Evolutionary conservation across 2,329 filamentous ascomycete species (phyloP).

Genomic region (Gnomoniopsis sp.): DNA sequence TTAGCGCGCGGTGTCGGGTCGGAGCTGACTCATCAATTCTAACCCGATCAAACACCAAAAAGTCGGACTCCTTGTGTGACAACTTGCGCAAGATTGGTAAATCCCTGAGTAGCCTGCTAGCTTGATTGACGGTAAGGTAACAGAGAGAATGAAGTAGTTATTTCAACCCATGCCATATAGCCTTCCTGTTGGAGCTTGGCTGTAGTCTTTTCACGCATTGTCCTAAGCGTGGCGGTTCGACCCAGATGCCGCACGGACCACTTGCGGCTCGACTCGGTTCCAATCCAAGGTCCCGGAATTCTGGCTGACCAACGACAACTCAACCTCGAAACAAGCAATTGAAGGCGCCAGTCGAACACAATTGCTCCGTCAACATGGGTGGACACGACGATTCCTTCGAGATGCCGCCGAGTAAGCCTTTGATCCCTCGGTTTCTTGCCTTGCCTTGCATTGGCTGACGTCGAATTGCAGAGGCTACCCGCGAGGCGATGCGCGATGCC

Average conservation of each 20-base stretch:
- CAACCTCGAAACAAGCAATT: constrained; percentile 20
- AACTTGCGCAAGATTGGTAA: too few species aligned
- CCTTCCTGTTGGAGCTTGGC: too few species aligned
- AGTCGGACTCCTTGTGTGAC: too few species aligned
- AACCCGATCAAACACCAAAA: too few species aligned
- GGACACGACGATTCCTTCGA: constrained; percentile 16
- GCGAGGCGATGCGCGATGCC: constrained; percentile 92
- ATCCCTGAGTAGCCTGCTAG: too few species aligned
- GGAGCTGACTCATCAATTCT: too few species aligned
- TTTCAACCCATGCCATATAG: too few species aligned
- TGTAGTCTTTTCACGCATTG: too few species aligned
- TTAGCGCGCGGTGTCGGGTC: too few species aligned
- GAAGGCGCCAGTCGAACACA: constrained; percentile 22
- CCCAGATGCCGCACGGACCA: not conserved
- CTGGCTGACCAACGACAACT: not conserved
- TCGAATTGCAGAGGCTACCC: constrained; percentile 62
- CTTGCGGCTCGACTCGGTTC: not conserved
- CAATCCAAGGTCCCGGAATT: not conserved
- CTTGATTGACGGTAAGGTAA: too few species aligned
- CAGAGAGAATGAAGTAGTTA: too few species aligned
- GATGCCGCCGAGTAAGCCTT: constrained; percentile 13
- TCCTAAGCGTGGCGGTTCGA: too few species aligned
- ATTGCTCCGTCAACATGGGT: constrained; percentile 22
- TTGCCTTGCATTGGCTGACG: not conserved
- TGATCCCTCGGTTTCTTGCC: not conserved